Conservation (phyloP, 305 asterid genomes). For the Solanum hybrid region DNA sequence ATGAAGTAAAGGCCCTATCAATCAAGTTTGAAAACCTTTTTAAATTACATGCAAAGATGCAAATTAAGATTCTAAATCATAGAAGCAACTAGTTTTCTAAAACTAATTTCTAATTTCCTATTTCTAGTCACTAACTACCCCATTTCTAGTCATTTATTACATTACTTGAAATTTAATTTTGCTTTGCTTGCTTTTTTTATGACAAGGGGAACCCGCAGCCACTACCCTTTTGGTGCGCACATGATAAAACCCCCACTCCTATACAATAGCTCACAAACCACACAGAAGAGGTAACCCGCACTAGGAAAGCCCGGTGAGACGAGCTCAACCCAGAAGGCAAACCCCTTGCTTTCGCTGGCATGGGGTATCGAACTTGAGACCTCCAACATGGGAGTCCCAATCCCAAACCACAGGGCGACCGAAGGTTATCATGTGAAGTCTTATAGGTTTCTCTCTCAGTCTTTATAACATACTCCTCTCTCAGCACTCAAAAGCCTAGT, state of each 20-base stretch:
- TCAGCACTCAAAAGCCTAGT: neutral
- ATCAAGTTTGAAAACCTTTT: neutral
- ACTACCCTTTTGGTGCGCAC: neutral
- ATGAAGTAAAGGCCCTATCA: neutral
- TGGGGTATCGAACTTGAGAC: neutral
- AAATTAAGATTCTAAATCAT: neutral
- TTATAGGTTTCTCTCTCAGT: neutral
- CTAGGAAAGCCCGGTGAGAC: neutral
- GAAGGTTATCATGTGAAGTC: neutral
- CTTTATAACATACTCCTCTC: neutral
- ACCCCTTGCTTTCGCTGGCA: neutral
- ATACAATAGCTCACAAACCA: neutral
- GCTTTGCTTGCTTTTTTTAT: neutral
- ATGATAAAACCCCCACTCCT: neutral
- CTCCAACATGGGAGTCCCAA: neutral
- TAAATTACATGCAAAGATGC: neutral
- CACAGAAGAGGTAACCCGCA: neutral
- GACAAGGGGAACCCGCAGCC: neutral
- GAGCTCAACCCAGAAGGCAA: neutral
- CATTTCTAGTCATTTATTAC: neutral
- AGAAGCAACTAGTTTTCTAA: neutral
- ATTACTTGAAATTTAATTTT: neutral
- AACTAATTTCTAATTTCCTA: neutral
- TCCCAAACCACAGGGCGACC: neutral
- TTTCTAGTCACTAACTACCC: neutral